Conservation (phyloP, 2,329 filamentous ascomycete genomes). For the Arachnopeziza araneosa region DNA sequence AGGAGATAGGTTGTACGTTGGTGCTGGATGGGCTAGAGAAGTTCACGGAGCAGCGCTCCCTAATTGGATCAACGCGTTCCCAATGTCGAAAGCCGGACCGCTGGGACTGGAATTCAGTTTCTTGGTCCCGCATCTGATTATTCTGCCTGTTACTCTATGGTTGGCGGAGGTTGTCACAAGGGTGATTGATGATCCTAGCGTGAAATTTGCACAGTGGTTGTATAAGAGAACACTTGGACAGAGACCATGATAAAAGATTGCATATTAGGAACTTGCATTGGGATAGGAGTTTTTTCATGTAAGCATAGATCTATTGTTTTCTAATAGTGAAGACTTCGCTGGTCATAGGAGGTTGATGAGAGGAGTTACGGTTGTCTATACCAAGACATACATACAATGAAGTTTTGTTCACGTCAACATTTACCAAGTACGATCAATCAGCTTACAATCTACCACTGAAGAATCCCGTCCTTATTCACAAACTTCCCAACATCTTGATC, state of each 20-base stretch:
- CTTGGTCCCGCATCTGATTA: conserved; percentile 52
- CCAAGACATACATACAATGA: too few species aligned
- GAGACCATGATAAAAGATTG: neutral
- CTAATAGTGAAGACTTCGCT: neutral
- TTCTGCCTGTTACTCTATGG: conserved; percentile 55
- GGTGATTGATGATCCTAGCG: conserved; percentile 55
- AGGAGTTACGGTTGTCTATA: too few species aligned
- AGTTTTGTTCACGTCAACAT: too few species aligned
- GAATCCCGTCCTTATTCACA: conserved; percentile 8
- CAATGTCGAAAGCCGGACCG: conserved; percentile 58
- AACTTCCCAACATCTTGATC: conserved; percentile 29
- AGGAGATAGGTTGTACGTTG: conserved; percentile 59
- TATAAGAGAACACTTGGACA: conserved; percentile 41
- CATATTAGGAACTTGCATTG: neutral
- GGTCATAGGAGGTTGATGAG: neutral
- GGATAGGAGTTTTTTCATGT: neutral
- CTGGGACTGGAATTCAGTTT: conserved; percentile 57
- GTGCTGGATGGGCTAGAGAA: conserved; percentile 49
- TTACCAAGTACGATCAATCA: too few species aligned
- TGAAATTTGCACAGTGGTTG: conserved; percentile 51
- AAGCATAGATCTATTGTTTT: neutral
- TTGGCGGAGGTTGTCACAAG: conserved; percentile 51
- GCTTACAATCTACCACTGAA: neutral
- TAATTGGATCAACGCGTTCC: conserved; percentile 57
- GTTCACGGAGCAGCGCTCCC: conserved; percentile 41